These are phyloP conservation scores for Histomonas meleagridis DNA, from an alignment of 208 protist species.

Conservation along the genomic window DNA sequence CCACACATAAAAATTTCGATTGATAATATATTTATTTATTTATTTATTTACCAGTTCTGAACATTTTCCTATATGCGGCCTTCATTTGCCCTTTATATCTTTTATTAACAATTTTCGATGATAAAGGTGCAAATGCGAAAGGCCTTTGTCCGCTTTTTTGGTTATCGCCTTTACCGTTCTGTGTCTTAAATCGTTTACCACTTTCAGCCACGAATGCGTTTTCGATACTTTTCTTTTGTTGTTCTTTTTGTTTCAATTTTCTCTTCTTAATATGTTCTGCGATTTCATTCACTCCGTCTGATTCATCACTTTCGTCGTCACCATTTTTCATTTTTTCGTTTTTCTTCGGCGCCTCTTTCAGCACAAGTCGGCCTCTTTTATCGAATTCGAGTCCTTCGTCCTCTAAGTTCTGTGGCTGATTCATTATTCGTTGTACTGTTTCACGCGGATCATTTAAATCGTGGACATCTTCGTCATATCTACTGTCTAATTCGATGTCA, in stretches of 20 bases:
- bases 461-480: background rate
- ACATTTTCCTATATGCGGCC: conserved; percentile 29
- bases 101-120: background rate
- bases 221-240: background rate
- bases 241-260: background rate
- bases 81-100: background rate
- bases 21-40: no score
- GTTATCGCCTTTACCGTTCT: background rate
- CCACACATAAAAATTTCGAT: no score
- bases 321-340: background rate
- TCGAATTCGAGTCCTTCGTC: background rate
- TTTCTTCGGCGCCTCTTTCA: conserved; percentile 4
- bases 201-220: background rate
- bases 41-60: no score
- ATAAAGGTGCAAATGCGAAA: background rate
- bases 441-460: background rate
- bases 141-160: background rate
- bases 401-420: background rate
- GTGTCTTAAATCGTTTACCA: background rate
- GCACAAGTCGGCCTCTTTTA: background rate
- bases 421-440: background rate
- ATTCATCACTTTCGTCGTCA: background rate
- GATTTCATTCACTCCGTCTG: background rate
- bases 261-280: background rate
- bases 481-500: background rate